Percentiles rank a stretch among this genome's conserved stretches.
phyloP scores from a whole-genome alignment of 176 grass and related monocot species.

The Carex kokanica region DNA sequence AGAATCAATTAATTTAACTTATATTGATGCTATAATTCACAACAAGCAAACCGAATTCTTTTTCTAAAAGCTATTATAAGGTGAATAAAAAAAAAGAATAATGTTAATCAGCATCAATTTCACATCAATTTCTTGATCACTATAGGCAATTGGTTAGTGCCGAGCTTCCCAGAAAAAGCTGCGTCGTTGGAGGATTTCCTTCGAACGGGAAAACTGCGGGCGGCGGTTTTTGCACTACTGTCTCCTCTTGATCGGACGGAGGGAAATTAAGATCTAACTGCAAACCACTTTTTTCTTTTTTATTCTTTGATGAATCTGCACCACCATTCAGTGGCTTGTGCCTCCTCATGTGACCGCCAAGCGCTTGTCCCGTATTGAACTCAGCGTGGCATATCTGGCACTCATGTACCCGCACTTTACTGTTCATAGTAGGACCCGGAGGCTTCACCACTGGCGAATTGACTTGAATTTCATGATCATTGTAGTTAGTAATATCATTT shows the following conservation, averaged over 20 bases:
- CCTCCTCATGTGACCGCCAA: constrained; percentile 89
- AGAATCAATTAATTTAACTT: constrained; percentile 25
- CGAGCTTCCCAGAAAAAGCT: constrained; percentile 36
- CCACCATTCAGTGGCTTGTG: constrained; percentile 55
- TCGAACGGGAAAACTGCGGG: constrained; percentile 28
- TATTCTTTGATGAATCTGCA: constrained; percentile 28
- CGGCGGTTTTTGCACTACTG: not conserved
- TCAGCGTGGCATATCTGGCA: constrained; percentile 66
- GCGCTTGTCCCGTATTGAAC: constrained; percentile 77
- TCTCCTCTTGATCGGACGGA: constrained; percentile 45
- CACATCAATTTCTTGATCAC: constrained; percentile 30
- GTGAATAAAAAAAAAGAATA: constrained; percentile 45
- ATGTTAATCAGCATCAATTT: constrained; percentile 16
- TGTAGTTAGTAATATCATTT: not conserved
- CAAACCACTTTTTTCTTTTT: constrained; percentile 30
- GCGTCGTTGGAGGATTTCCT: constrained; percentile 31
- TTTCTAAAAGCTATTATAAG: constrained; percentile 51
- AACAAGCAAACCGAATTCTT: constrained; percentile 32
- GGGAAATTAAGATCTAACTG: constrained; percentile 80
- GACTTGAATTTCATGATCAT: not conserved
- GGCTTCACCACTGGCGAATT: constrained; percentile 22
- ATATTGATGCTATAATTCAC: constrained; percentile 17
- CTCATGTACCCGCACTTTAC: constrained; percentile 44
- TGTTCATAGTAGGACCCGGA: constrained; percentile 26
- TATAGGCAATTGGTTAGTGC: constrained; percentile 62